Base-by-base conservation (phyloP, 805 yeast genomes). In the Kazachstania africana region DNA sequence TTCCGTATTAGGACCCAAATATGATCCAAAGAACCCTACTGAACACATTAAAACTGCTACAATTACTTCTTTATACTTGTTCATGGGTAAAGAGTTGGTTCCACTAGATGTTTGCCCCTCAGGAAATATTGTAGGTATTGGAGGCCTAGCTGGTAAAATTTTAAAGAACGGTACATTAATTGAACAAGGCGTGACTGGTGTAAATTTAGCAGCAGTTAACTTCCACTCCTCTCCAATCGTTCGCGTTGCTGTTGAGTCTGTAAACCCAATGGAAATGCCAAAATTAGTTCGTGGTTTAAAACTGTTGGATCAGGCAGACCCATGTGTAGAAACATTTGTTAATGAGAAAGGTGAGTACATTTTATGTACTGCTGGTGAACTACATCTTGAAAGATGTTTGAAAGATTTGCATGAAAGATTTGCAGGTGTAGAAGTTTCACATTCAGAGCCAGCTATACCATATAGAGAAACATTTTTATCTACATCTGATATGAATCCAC, bases 161-260 rank as follows among this genome's bases (percentile, higher is more conserved):
- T 55, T 88, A 43, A 91, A 91, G 51, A 82, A 77, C 48, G 98
- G 95, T 31, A 87, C 98, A 0, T 53, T 84, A 30, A 64, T 81
- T 5, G 64, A 75, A 29, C 65, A 72, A 0, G 69, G 66, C 2
- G 52, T 67, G 2, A 60, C 68, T 4, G 87, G 85, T 25, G 75
- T 75, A n/a, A 78, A 78, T 43, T 60, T 78, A 31, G 95, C 95
- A 0, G 79, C 83, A 41, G 63, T 84, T 13, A 78, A 75, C 34
- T 57, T 75, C 33, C 70, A 78, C 12, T 72, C 80, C n/a, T 81
- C 84, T 20, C 98, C 98, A 1, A 88, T 91, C 50, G 83, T 91
- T 43, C 74, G 85, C 42, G 95, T 91, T 20, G 96, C 98, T 0
- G 63, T 91, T n/a, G 99, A 91, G 51, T 95, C 99, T 1, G 78